These are phyloP conservation scores for Neopestalotiopsis sp. DNA, from an alignment of 2,329 filamentous ascomycete genomes.

Conservation along the genomic window DNA sequence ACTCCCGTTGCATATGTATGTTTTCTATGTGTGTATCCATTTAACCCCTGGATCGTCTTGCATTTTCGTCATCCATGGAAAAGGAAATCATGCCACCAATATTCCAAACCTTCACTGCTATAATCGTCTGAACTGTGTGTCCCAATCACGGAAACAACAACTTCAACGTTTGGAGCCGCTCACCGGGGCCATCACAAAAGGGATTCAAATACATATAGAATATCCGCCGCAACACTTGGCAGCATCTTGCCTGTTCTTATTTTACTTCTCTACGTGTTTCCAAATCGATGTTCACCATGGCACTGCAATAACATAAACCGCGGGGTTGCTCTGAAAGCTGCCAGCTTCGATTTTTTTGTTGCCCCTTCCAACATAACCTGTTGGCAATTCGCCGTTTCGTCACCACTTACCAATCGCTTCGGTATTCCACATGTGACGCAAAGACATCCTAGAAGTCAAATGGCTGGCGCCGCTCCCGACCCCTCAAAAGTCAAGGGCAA, in stretches of 20 bases:
- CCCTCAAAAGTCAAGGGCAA: conserved; percentile 6
- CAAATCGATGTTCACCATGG: neutral
- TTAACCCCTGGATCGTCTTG: neutral
- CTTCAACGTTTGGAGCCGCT: neutral
- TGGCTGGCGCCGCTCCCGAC: conserved; percentile 5
- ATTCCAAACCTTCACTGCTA: neutral
- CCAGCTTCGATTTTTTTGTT: neutral
- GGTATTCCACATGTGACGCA: neutral
- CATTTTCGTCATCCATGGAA: neutral
- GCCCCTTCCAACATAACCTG: neutral
- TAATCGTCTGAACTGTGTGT: neutral
- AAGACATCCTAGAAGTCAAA: neutral
- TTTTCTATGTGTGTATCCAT: neutral
- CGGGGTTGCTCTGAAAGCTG: neutral
- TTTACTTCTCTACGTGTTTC: neutral
- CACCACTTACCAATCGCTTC: neutral
- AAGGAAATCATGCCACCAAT: neutral
- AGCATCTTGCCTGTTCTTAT: neutral
- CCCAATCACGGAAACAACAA: neutral
- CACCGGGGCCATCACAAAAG: neutral
- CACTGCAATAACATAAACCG: neutral
- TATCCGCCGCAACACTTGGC: neutral
- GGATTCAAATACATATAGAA: neutral
- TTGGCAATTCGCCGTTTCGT: neutral
- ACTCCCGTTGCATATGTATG: neutral